phyloP scores from a whole-genome alignment of 768 basidiomycete genomes.

The Sarcodon aspratus region DNA sequence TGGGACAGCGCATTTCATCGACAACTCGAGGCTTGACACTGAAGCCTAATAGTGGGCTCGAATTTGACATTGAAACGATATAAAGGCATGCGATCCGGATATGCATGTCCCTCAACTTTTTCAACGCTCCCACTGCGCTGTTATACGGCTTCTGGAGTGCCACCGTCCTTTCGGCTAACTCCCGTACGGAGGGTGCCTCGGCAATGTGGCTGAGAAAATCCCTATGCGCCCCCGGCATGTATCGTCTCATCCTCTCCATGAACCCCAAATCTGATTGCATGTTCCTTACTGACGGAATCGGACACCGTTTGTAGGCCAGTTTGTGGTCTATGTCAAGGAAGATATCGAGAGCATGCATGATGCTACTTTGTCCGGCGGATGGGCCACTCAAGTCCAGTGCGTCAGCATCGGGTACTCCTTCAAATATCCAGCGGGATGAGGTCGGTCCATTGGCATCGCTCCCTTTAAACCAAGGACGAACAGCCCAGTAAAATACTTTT shows the following conservation, averaged over 20 bases:
- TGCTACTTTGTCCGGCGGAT: slow-evolving; percentile 87
- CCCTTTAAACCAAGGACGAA: slow-evolving; percentile 90
- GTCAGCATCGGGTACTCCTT: slow-evolving; percentile 52
- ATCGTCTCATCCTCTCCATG: slow-evolving; percentile 87
- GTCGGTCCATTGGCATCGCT: slow-evolving; percentile 48
- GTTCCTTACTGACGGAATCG: slow-evolving; percentile 53
- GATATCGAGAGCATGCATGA: slow-evolving; percentile 80
- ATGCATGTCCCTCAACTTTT: slow-evolving; percentile 76
- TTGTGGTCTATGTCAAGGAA: slow-evolving; percentile 87
- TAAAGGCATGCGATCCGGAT: slow-evolving; percentile 86
- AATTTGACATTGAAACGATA: slow-evolving; percentile 74
- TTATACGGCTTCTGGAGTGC: slow-evolving; percentile 70
- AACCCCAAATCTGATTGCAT: slow-evolving; percentile 64
- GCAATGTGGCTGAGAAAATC: slow-evolving; percentile 69
- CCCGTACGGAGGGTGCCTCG: slow-evolving; percentile 47
- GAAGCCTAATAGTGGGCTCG: slow-evolving; percentile 32
- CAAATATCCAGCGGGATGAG: slow-evolving; percentile 59
- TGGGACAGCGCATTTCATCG: slow-evolving; percentile 25
- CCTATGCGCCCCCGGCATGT: slow-evolving; percentile 91
- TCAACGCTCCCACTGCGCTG: slow-evolving; percentile 63
- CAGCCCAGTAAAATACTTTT: slow-evolving; percentile 77
- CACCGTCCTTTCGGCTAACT: slow-evolving; percentile 44
- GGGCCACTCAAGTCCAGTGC: slow-evolving; percentile 72
- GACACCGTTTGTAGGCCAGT: slow-evolving; percentile 57
- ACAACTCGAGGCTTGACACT: slow-evolving; percentile 11